Conservation (phyloP, 2,329 filamentous ascomycete species). For the Fragosphaeria purpurea region DNA sequence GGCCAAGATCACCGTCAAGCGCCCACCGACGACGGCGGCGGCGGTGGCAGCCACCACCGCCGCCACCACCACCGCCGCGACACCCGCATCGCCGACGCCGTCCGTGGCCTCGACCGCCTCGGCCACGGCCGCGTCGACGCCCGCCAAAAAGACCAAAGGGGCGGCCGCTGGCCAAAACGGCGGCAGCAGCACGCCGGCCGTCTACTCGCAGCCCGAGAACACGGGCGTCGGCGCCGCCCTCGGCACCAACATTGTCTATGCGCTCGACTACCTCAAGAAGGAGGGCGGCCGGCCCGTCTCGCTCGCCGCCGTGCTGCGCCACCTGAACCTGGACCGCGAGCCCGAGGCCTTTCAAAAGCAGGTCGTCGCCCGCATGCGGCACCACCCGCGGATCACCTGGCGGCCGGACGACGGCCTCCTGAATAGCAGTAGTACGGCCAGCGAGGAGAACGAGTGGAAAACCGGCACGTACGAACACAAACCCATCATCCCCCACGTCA, state of each 20-base stretch:
- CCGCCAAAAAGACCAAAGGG: slow-evolving; percentile 53
- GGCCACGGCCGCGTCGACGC: slow-evolving; percentile 47
- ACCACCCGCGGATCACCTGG: slow-evolving; percentile 50
- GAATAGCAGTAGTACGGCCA: background rate
- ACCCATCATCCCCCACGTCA: slow-evolving; percentile 71
- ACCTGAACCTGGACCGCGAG: slow-evolving; percentile 60
- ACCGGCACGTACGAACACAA: slow-evolving; percentile 71
- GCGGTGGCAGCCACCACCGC: slow-evolving; percentile 49
- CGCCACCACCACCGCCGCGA: slow-evolving; percentile 33
- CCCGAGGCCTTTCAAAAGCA: slow-evolving; percentile 51
- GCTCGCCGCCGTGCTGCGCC: slow-evolving; percentile 68
- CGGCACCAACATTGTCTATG: slow-evolving; percentile 80
- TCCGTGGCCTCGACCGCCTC: slow-evolving; percentile 42
- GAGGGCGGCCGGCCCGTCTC: slow-evolving; percentile 58
- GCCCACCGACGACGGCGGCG: slow-evolving; percentile 37
- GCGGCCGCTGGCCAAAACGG: slow-evolving; percentile 24
- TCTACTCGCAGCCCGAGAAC: slow-evolving; percentile 69
- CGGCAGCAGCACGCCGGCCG: slow-evolving; percentile 27
- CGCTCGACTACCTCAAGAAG: slow-evolving; percentile 70
- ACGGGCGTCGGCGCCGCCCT: slow-evolving; percentile 70
- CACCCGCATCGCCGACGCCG: slow-evolving; percentile 52
- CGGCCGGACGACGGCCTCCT: slow-evolving; percentile 45
- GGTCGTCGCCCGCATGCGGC: slow-evolving; percentile 58
- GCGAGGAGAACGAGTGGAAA: slow-evolving; percentile 33
- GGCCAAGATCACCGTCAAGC: slow-evolving; percentile 46